Conservation (phyloP, 371 early-diverging fungal species). For the Actinomortierella ambigua region DNA sequence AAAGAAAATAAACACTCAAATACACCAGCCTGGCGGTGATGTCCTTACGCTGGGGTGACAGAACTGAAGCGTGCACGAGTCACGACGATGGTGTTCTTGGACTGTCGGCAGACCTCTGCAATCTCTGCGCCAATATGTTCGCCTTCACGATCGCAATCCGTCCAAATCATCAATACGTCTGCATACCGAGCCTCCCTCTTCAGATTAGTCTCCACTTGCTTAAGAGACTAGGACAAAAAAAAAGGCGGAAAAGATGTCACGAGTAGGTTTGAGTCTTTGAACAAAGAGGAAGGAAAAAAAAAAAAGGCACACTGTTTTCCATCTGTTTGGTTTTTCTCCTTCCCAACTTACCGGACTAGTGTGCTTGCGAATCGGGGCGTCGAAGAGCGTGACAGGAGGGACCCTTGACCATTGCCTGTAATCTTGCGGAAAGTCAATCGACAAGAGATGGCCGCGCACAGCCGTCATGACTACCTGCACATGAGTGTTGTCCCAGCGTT, state of each 20-base stretch:
- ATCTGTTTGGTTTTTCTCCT: constrained; percentile 15
- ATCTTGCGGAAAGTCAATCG: constrained; percentile 65
- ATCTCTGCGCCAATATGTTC: constrained; percentile 98
- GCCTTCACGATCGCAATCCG: constrained; percentile 99
- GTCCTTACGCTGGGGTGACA: constrained; percentile 65
- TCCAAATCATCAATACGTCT: constrained; percentile 95
- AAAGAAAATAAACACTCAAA: no score
- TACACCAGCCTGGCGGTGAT: no score
- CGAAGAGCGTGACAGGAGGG: constrained; percentile 68
- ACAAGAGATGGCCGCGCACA: constrained; percentile 81
- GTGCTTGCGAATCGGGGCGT: constrained; percentile 55
- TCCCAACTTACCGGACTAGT: constrained; percentile 39
- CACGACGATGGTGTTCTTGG: constrained; percentile 69
- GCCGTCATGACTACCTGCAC: constrained; percentile 86
- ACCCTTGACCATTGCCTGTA: constrained; percentile 65
- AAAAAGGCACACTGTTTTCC: no score
- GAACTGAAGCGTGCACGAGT: constrained; percentile 85
- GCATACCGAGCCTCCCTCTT: constrained; percentile 61
- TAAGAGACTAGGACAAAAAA: constrained; percentile 36
- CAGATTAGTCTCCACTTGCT: constrained; percentile 71
- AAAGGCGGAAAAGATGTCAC: neutral
- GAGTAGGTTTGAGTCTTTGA: neutral
- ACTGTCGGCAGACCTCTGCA: constrained; percentile 64
- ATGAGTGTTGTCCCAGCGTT: constrained; percentile 54
- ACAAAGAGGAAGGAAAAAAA: no score